Percentiles rank a stretch among this genome's conserved stretches.
These are phyloP conservation scores for Pyrenophora teres DNA, from an alignment of 2,329 filamentous ascomycete species.

Conservation along the genomic window DNA sequence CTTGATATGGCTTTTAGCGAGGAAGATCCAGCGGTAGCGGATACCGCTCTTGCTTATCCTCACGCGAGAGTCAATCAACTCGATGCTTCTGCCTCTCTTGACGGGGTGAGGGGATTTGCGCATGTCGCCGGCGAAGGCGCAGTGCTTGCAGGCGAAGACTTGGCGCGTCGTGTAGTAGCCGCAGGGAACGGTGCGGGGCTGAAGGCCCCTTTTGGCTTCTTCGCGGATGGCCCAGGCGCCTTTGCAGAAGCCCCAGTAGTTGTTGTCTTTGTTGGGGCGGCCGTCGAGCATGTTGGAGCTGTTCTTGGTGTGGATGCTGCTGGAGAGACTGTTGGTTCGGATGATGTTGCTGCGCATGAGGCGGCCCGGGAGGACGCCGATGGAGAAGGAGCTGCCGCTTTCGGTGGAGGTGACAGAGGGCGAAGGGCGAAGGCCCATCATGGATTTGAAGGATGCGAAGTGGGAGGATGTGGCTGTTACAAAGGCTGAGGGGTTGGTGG, in stretches of 20 bases:
- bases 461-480: slow-evolving; percentile 3
- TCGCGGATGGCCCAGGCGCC: slow-evolving; percentile 46
- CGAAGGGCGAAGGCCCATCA: slow-evolving; percentile 10
- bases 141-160: slow-evolving; percentile 44
- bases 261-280: slow-evolving; percentile 47
- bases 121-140: slow-evolving; percentile 41
- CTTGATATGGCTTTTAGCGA: slow-evolving; percentile 44
- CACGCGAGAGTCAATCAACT: slow-evolving; percentile 37
- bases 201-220: slow-evolving; percentile 41
- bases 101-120: slow-evolving; percentile 28
- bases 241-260: slow-evolving; percentile 51
- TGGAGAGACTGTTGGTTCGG: slow-evolving; percentile 25
- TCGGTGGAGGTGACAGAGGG: slow-evolving; percentile 25
- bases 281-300: slow-evolving; percentile 36
- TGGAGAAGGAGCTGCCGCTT: slow-evolving; percentile 19
- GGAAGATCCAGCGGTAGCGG: slow-evolving; percentile 47
- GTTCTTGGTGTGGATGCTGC: slow-evolving; percentile 22
- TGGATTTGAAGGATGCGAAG: slow-evolving; percentile 5
- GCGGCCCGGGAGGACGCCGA: slow-evolving; percentile 19
- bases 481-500: slow-evolving; percentile 3
- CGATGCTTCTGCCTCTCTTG: slow-evolving; percentile 36
- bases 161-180: slow-evolving; percentile 44
- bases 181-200: slow-evolving; percentile 34
- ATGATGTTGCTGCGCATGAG: slow-evolving; percentile 15
- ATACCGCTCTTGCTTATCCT: slow-evolving; percentile 32